Conservation (phyloP, 768 basidiomycete species). For the Nevesoporus exiguus region DNA sequence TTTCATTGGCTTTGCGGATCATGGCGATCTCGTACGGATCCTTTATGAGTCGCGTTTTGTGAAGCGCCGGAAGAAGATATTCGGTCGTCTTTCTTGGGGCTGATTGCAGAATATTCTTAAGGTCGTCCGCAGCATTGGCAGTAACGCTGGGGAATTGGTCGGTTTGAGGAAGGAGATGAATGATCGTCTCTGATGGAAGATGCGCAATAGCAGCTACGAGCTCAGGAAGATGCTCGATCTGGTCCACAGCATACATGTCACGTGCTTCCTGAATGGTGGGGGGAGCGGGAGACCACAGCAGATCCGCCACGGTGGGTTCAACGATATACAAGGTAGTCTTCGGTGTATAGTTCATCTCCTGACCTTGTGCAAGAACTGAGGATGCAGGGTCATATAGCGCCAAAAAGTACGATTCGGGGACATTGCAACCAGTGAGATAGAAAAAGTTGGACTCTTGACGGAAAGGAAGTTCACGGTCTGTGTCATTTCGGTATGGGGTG, state of each 20-base stretch:
- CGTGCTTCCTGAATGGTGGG: constrained; percentile 59
- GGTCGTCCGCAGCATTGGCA: constrained; percentile 3
- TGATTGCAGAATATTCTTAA: constrained; percentile 4
- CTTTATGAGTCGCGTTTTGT: constrained; percentile 77
- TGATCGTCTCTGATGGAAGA: constrained; percentile 48
- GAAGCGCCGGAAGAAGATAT: constrained; percentile 76
- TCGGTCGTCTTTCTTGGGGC: constrained; percentile 17
- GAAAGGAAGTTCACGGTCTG: constrained; percentile 77
- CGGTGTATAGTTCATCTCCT: constrained; percentile 33
- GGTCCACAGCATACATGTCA: constrained; percentile 56
- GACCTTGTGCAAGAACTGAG: constrained; percentile 27
- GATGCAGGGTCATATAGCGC: constrained; percentile 48
- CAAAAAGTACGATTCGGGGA: constrained; percentile 69
- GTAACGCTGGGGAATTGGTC: constrained; percentile 20
- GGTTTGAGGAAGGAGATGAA: constrained; percentile 60
- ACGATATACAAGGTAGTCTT: constrained; percentile 75
- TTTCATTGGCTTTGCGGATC: constrained; percentile 78
- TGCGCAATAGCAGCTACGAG: constrained; percentile 47
- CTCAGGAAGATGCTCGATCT: constrained; percentile 45
- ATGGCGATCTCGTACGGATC: constrained; percentile 65
- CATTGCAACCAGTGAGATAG: constrained; percentile 77
- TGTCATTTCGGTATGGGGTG: constrained; percentile 70
- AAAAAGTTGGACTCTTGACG: constrained; percentile 83
- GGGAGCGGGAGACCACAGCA: constrained; percentile 90
- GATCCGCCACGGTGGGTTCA: constrained; percentile 61